Evolutionary conservation across 2,329 filamentous ascomycete species (phyloP).

Genomic region (Penicillium sp.): DNA sequence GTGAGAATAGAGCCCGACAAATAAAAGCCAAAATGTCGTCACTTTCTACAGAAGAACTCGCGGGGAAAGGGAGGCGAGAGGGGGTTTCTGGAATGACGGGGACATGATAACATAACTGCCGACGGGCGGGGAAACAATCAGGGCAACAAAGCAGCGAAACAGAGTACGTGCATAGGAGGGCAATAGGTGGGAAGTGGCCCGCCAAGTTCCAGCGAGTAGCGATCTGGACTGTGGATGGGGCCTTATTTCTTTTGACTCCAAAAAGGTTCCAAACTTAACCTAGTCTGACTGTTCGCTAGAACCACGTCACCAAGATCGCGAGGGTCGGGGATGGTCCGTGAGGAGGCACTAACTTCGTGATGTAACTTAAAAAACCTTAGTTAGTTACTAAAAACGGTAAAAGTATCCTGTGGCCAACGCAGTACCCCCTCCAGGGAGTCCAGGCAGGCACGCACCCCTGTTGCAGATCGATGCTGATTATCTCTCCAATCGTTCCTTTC

Average conservation of each 20-base stretch:
- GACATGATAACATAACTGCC: background rate
- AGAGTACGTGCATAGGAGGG: background rate
- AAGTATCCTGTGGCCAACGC: slow-evolving; percentile 6
- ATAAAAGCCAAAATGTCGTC: background rate
- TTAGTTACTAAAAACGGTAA: slow-evolving; percentile 10
- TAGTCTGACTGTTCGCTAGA: background rate
- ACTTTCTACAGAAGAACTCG: background rate
- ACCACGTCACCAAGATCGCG: background rate
- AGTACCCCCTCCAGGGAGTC: background rate
- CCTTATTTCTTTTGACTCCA: background rate
- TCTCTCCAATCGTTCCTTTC: background rate
- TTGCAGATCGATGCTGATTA: slow-evolving; percentile 7
- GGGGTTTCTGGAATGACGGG: slow-evolving; percentile 2
- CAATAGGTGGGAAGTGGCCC: background rate
- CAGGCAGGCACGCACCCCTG: slow-evolving; percentile 4
- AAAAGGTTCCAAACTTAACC: background rate
- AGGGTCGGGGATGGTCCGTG: slow-evolving; percentile 3
- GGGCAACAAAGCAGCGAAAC: background rate
- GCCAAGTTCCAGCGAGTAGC: background rate
- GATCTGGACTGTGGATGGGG: background rate
- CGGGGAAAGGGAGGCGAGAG: background rate
- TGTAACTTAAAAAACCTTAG: slow-evolving; percentile 8
- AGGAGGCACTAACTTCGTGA: slow-evolving; percentile 2
- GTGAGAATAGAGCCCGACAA: background rate
- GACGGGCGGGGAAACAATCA: background rate